Percentiles rank a stretch among this genome's conserved stretches.
phyloP scores from a whole-genome alignment of 176 grass and related monocot genomes.

The Otatea glauca region DNA sequence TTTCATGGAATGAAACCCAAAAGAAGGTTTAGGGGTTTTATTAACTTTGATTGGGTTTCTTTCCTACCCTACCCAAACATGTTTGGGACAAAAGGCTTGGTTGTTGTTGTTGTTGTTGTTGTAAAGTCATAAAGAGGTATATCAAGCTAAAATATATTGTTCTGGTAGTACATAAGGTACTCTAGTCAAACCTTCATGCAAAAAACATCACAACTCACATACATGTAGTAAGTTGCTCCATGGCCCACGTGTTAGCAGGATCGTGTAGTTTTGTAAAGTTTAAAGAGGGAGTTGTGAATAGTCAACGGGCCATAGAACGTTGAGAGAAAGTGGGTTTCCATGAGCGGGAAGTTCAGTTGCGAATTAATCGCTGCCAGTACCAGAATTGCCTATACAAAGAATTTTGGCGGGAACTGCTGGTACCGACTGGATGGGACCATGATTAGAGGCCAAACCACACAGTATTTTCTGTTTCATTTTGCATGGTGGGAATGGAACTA shows the following conservation, averaged over 20 bases:
- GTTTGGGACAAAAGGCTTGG: too few species aligned
- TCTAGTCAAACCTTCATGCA: not conserved
- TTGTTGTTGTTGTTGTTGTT: too few species aligned
- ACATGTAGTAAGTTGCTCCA: constrained; percentile 14
- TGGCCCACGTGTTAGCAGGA: constrained; percentile 4
- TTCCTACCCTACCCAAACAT: too few species aligned
- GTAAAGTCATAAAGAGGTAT: not conserved
- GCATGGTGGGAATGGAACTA: not conserved
- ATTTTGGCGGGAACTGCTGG: not conserved
- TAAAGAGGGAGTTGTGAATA: not conserved
- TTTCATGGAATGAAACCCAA: too few species aligned
- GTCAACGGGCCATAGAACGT: not conserved
- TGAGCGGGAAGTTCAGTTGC: not conserved
- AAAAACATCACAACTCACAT: not conserved
- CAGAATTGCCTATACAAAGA: not conserved
- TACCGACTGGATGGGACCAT: not conserved
- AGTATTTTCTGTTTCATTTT: constrained; percentile 5
- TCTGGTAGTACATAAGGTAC: not conserved
- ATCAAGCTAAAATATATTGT: constrained; percentile 16
- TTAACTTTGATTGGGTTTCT: too few species aligned
- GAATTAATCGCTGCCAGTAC: constrained; percentile 10
- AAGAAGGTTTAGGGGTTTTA: too few species aligned
- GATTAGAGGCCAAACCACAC: not conserved
- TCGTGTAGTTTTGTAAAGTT: not conserved
- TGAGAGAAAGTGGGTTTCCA: constrained; percentile 12